phyloP scores from a whole-genome alignment of 2,329 filamentous ascomycete species.

The Talaromyces pinophilus region DNA sequence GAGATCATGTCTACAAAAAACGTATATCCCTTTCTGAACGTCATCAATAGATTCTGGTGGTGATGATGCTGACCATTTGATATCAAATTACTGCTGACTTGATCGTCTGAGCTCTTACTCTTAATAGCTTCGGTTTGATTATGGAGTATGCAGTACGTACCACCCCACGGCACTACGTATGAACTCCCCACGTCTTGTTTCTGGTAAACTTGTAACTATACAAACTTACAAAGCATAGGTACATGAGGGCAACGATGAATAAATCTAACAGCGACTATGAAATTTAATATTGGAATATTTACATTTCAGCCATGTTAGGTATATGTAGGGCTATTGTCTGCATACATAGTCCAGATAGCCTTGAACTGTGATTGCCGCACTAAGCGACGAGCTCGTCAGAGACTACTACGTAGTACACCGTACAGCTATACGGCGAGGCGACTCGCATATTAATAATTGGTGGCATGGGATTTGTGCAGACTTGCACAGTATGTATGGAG shows the following conservation, averaged over 20 bases:
- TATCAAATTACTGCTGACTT: background rate
- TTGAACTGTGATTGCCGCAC: conserved; percentile 11
- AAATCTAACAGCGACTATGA: background rate
- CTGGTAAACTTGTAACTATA: conserved; percentile 10
- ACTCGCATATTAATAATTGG: background rate
- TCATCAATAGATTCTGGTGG: background rate
- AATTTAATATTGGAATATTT: background rate
- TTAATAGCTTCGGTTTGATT: conserved; percentile 2
- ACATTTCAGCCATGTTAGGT: background rate
- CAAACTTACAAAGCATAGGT: background rate
- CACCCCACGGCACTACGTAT: background rate
- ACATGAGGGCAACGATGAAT: background rate
- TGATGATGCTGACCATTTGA: background rate
- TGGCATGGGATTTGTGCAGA: background rate
- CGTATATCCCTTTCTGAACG: background rate
- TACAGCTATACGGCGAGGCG: background rate
- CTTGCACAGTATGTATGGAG: background rate
- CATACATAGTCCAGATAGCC: background rate
- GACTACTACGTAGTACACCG: background rate
- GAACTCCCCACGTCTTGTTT: background rate
- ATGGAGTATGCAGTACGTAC: background rate
- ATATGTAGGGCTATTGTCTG: background rate
- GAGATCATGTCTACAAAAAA: conserved; percentile 1
- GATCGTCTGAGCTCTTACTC: conserved; percentile 18
- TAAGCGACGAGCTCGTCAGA: conserved; percentile 2